Evolutionary conservation across 1,284 basidiomycete species (phyloP).

Genomic region (Leccinum variabile): DNA sequence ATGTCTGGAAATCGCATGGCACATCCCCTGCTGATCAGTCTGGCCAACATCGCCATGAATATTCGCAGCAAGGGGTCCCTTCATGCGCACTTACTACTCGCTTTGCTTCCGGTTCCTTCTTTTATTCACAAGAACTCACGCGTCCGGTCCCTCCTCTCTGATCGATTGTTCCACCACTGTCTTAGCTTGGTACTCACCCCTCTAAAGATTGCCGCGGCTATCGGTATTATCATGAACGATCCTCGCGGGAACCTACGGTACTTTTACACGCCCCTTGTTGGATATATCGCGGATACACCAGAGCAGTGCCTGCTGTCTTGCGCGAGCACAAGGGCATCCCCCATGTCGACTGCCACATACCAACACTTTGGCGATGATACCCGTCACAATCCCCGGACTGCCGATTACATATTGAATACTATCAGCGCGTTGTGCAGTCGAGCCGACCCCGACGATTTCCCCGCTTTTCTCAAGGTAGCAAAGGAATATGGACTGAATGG

Average conservation of each 20-base stretch:
- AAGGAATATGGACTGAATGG: constrained; percentile 2
- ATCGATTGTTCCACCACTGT: not conserved
- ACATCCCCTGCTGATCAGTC: not conserved
- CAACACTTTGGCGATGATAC: not conserved
- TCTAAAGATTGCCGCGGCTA: not conserved
- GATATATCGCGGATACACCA: not conserved
- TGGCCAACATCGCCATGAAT: not conserved
- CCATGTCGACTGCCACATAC: not conserved
- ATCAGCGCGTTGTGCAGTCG: not conserved
- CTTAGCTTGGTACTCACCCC: not conserved
- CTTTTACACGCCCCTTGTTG: not conserved
- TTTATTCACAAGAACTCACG: not conserved
- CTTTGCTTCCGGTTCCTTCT: not conserved
- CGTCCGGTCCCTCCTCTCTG: not conserved
- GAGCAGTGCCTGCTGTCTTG: not conserved
- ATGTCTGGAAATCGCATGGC: not conserved
- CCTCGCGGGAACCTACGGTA: not conserved
- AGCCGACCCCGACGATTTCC: not conserved
- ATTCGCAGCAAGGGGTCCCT: not conserved
- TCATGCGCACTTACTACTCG: not conserved
- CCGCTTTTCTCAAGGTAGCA: not conserved
- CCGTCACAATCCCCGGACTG: not conserved
- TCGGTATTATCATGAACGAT: not conserved
- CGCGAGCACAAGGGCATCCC: not conserved
- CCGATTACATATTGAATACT: not conserved